Evolutionary conservation across 2,329 filamentous ascomycete species (phyloP).

Genomic region (Colletotrichum orchidophilum): DNA sequence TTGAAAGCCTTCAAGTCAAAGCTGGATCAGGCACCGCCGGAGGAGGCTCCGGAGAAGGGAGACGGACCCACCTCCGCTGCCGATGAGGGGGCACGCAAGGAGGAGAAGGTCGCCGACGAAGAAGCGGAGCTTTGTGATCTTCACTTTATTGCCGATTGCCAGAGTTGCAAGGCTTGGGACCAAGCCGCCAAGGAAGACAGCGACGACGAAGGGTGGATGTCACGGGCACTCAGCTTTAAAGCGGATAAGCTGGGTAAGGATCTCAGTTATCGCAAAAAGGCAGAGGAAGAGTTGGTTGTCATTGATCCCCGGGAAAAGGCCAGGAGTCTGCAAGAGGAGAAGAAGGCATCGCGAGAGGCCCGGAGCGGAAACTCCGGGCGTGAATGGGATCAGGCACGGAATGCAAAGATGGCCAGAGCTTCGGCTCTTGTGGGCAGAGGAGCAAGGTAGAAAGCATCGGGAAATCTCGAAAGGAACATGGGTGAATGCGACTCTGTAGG

Average conservation of each 20-base stretch:
- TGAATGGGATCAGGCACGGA: slow-evolving; percentile 67
- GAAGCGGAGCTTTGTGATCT: slow-evolving; percentile 87
- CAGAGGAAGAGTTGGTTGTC: slow-evolving; percentile 89
- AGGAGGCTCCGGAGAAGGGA: slow-evolving; percentile 53
- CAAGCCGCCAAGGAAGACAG: slow-evolving; percentile 66
- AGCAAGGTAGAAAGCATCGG: slow-evolving; percentile 52
- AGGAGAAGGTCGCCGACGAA: slow-evolving; percentile 59
- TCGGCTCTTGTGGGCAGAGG: slow-evolving; percentile 66
- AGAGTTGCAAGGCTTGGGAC: slow-evolving; percentile 90
- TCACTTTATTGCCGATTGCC: slow-evolving; percentile 95
- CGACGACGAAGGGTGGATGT: slow-evolving; percentile 82
- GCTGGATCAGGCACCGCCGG: slow-evolving; percentile 65
- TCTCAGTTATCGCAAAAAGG: slow-evolving; percentile 87
- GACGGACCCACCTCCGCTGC: slow-evolving; percentile 32
- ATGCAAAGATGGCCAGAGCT: slow-evolving; percentile 63
- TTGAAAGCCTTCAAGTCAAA: slow-evolving; percentile 84
- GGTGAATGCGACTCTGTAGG: slow-evolving; percentile 22
- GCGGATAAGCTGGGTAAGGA: slow-evolving; percentile 94
- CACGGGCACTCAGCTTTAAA: slow-evolving; percentile 83
- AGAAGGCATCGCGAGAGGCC: slow-evolving; percentile 66
- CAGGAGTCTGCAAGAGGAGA: slow-evolving; percentile 74
- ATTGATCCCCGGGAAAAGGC: slow-evolving; percentile 92
- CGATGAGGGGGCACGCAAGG: slow-evolving; percentile 39
- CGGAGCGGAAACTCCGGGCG: slow-evolving; percentile 60
- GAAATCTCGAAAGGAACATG: slow-evolving; percentile 8